Evolutionary conservation across 2,329 filamentous ascomycete genomes (phyloP).

Genomic region (Fusarium irregulare): DNA sequence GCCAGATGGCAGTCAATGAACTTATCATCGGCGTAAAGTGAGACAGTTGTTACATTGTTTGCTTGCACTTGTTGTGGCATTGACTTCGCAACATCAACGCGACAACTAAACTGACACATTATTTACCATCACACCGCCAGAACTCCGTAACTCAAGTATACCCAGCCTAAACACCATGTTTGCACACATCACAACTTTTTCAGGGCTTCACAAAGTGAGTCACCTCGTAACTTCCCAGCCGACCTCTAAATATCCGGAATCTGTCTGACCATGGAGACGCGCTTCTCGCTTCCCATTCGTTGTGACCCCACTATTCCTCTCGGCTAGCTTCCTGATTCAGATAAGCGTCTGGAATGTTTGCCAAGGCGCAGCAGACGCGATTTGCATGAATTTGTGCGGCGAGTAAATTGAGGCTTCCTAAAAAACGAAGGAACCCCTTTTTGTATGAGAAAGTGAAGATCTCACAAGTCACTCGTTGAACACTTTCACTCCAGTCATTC

Average conservation of each 20-base stretch:
- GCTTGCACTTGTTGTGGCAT: accelerated
- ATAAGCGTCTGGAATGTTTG: not conserved
- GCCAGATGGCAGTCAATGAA: not conserved
- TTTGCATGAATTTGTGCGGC: not conserved
- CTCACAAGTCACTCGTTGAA: accelerated
- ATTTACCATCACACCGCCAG: too few relatives aligned
- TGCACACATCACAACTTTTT: not conserved
- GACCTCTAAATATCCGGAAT: not conserved
- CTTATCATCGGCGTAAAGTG: too few relatives aligned
- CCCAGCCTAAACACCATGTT: accelerated
- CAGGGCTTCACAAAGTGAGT: not conserved
- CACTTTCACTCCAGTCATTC: accelerated
- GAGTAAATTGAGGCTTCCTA: not conserved
- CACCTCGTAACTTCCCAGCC: not conserved
- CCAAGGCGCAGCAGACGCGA: not conserved
- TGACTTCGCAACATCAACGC: too few relatives aligned
- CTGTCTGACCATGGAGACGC: not conserved
- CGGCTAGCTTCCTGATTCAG: not conserved
- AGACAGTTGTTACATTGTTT: not conserved
- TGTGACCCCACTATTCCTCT: not conserved
- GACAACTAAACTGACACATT: too few relatives aligned
- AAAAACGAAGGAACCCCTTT: not conserved
- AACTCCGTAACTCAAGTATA: accelerated
- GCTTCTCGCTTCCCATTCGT: not conserved
- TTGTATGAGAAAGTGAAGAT: accelerated